Percentiles rank a stretch among this genome's conserved stretches.
Conservation (phyloP, 2,329 filamentous ascomycete species). For the Pseudogymnoascus sp. region DNA sequence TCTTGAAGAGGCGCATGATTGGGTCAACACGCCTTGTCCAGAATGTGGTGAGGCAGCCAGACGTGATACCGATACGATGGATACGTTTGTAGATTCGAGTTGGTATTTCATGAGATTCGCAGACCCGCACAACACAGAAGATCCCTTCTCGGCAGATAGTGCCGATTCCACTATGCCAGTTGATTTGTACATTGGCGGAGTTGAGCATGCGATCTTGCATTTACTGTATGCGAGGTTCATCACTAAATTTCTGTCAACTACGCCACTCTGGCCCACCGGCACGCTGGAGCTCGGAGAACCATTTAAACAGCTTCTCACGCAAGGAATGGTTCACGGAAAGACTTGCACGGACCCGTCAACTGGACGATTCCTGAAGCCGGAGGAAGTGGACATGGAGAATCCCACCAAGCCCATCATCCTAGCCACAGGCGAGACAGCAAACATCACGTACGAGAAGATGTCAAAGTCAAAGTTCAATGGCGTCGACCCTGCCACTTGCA, state of each 20-base stretch:
- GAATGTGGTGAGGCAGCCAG: slow-evolving; percentile 61
- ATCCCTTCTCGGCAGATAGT: slow-evolving; percentile 52
- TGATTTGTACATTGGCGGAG: slow-evolving; percentile 79
- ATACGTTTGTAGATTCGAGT: slow-evolving; percentile 90
- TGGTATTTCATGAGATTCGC: slow-evolving; percentile 85
- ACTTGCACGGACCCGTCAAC: slow-evolving; percentile 68
- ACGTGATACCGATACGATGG: slow-evolving; percentile 90
- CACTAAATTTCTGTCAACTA: slow-evolving; percentile 69
- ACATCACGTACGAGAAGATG: slow-evolving; percentile 78
- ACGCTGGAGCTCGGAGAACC: slow-evolving; percentile 51
- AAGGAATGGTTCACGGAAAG: slow-evolving; percentile 89
- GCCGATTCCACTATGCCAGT: slow-evolving; percentile 58
- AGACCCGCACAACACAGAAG: slow-evolving; percentile 55
- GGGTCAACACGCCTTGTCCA: slow-evolving; percentile 68
- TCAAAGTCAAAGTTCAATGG: slow-evolving; percentile 92
- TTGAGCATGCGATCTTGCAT: slow-evolving; percentile 86
- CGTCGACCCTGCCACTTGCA: slow-evolving; percentile 68
- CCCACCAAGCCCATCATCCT: slow-evolving; percentile 50
- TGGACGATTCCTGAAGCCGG: slow-evolving; percentile 66
- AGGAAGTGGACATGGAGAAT: slow-evolving; percentile 59
- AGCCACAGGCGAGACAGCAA: slow-evolving; percentile 48
- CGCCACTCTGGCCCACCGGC: slow-evolving; percentile 37
- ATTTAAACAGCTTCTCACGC: slow-evolving; percentile 72
- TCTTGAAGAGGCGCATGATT: slow-evolving; percentile 60
- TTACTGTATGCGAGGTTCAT: slow-evolving; percentile 84